phyloP scores from a whole-genome alignment of 2,329 filamentous ascomycete species.

The Alternaria sp. region DNA sequence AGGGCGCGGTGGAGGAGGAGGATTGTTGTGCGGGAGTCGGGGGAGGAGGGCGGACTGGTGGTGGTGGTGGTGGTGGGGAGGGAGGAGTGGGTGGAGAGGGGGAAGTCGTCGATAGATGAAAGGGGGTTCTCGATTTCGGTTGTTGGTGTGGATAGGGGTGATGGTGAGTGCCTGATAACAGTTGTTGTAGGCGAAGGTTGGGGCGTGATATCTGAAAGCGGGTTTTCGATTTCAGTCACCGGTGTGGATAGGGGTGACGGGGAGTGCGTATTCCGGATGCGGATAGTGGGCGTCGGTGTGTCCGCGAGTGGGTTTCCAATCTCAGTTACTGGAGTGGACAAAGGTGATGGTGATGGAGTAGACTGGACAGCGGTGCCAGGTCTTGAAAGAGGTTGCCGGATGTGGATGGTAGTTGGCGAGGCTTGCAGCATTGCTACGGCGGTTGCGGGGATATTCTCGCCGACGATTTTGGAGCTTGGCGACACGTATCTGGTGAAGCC shows the following conservation, averaged over 20 bases:
- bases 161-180: not conserved
- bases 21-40: not conserved
- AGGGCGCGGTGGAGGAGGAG: not conserved
- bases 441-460: not conserved
- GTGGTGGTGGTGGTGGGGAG: not conserved
- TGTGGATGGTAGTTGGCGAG: not conserved
- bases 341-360: not conserved
- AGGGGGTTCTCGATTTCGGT: not conserved
- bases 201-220: not conserved
- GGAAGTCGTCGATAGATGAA: not conserved
- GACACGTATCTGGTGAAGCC: not conserved
- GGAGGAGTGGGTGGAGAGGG: not conserved
- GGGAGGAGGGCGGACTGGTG: not conserved
- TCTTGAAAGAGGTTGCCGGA: not conserved
- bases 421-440: not conserved
- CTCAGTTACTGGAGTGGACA: not conserved
- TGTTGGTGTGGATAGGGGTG: not conserved
- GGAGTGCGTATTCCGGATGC: not conserved
- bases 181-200: not conserved
- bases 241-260: not conserved
- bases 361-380: not conserved
- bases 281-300: not conserved
- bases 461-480: not conserved
- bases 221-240: not conserved
- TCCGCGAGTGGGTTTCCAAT: not conserved